Base-by-base conservation (phyloP, 768 basidiomycete genomes). In the Artomyces pyxidatus region DNA sequence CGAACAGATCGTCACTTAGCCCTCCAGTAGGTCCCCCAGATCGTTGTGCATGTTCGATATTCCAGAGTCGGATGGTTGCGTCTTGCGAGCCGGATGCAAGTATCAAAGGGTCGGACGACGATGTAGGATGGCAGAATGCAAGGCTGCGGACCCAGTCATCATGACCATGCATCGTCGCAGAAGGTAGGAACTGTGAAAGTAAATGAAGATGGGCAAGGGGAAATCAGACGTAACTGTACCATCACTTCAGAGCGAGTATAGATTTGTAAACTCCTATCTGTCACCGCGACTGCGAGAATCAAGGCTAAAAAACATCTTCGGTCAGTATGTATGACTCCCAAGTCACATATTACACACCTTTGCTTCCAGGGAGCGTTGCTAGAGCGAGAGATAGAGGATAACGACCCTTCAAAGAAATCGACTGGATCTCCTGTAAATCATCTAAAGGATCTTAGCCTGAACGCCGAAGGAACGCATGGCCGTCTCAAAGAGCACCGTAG, bases 41-140 rank as follows among this genome's bases (percentile, higher is more conserved):
- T 4, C 6, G 50, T 12, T 38, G 44, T 27, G 79, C 63, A 16
- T 69, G 60, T 38, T 85, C 79, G 53, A 99, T 81, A 49, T 81
- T 83, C 96, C 96, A 99, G 4, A 98, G 68, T 35, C 96, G 83
- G 46, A 98, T 88, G 25, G 88, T 94, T 7, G 83, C 81, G 62
- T 99, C 96, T 67, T 98, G 96, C 8, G 93, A 94, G 1, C 92
- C 96, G 21, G 93, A 94, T 1, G 96, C 94, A 30, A 99, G 72
- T 0, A 86, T 62, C 7, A 97, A 71, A 26, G 73, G 67, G n/a
- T 73, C 68, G 1, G 64, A 59, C 3, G 62, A 52, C 4, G 58
- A 53, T 16, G 48, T 40, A 10, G 72, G 65, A 1, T 58, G 37
- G 39, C 71, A 71, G 63, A 97, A 92, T 2, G 83, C 75, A 30